Evolutionary conservation across 1,284 basidiomycete genomes (phyloP), one percentile per base, ranked within the genome.

Genomic region (Rhodofomes roseus): DNA sequence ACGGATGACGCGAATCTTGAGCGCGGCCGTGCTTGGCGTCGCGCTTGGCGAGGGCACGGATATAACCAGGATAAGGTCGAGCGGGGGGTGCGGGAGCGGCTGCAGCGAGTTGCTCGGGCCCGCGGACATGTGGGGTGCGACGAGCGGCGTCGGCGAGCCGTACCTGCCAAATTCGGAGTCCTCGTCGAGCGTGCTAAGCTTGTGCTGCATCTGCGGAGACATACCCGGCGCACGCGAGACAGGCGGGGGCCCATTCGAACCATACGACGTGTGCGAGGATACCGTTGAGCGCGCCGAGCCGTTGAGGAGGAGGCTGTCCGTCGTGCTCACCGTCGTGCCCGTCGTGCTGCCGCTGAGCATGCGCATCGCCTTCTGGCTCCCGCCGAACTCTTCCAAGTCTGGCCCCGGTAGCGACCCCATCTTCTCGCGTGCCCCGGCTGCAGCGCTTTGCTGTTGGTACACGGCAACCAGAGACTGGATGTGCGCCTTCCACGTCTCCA

Each of bases 21-120:
- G 83, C 56, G 85, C 83, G 1, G 90, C 88, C 1, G 92, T 90
- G 64, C 88, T 89, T 14, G 86, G 87, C n/a, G 85, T 81, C 22
- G 89, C 81, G 50, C 78, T 80, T 0, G 85, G 82, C 6, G 88
- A 82, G 1, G 96, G 95, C 0, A 98, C 79, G 2, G 95, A 94
- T 43, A 98, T 77, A 58, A 98, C 92, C 56, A 98, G 82, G 68
- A 98, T 92, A 56, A 99, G 81, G 73, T 99, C 96, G 66, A 97
- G 79, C 0, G 95, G 84, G 0, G 95, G 89, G 71, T 98, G 95
- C 18, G 86, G 82, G 2, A 96, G 82, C 8, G 91, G 92, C 0
- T 84, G 77, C 41, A 93, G 82, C 27, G 86, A 88, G 73, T 93
- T 93, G 46, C 86, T 89, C 27, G 89, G 86, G 7, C 86, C 89